Percentiles rank a stretch among this genome's conserved stretches.
phyloP scores from a whole-genome alignment of 805 yeast genomes.

The Deakozyma indianensis region DNA sequence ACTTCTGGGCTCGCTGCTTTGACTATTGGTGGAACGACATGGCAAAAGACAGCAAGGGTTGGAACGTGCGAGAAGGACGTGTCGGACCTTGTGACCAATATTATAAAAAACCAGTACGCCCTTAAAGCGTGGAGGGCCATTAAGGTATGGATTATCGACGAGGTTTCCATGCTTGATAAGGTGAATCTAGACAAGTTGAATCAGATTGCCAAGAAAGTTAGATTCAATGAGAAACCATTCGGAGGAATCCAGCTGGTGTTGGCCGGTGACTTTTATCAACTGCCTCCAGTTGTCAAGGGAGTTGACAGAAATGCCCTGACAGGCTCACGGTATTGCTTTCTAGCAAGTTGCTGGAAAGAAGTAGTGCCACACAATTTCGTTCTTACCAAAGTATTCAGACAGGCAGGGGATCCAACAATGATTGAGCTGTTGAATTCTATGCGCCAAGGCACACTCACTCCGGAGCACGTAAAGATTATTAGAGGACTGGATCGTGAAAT shows the following conservation, averaged over 20 bases:
- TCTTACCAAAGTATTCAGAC: slow-evolving; percentile 73
- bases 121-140: slow-evolving; percentile 50
- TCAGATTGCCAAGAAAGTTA: slow-evolving; percentile 41
- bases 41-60: slow-evolving; percentile 72
- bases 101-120: slow-evolving; percentile 30
- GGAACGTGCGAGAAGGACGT: slow-evolving; percentile 53
- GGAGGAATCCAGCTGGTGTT: slow-evolving; percentile 86
- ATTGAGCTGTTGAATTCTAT: slow-evolving; percentile 70
- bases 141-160: slow-evolving; percentile 72
- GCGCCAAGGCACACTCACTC: slow-evolving; percentile 53
- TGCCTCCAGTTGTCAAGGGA: slow-evolving; percentile 59
- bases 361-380: slow-evolving; percentile 49
- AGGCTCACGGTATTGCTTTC: slow-evolving; percentile 48
- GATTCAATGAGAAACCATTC: slow-evolving; percentile 50
- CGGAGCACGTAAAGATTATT: slow-evolving; percentile 34
- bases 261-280: slow-evolving; percentile 89
- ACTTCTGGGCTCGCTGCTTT: slow-evolving; percentile 93
- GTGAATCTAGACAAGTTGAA: slow-evolving; percentile 57
- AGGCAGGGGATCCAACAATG: slow-evolving; percentile 50
- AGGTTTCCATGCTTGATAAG: slow-evolving; percentile 87
- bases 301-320: slow-evolving; percentile 17
- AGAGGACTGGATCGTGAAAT: slow-evolving; percentile 35
- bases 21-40: slow-evolving; percentile 77
- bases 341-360: slow-evolving; percentile 54
- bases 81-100: slow-evolving; percentile 28